phyloP scores from a whole-genome alignment of 2,329 filamentous ascomycete species.

The Ceratocystis alfenasii region DNA sequence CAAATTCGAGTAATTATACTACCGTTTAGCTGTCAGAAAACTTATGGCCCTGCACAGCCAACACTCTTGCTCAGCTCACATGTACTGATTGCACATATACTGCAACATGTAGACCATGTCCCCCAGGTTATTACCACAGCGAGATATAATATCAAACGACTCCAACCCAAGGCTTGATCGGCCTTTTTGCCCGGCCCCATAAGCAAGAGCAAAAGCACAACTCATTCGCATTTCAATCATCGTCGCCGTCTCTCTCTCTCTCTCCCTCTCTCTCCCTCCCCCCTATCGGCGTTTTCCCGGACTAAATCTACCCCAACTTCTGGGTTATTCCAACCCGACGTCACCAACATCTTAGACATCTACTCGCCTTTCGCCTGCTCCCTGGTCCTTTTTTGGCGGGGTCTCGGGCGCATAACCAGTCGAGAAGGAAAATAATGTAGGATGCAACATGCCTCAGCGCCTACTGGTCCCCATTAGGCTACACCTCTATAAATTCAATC shows the following conservation, averaged over 20 bases:
- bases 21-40: neutral
- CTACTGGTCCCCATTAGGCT: neutral
- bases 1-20: neutral
- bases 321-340: neutral
- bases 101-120: neutral
- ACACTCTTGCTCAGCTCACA: neutral
- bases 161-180: too few relatives aligned
- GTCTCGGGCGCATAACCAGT: neutral
- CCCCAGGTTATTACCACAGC: neutral
- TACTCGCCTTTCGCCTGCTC: neutral
- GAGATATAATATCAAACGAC: neutral
- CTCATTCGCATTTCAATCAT: too few relatives aligned
- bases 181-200: too few relatives aligned
- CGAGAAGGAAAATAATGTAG: neutral
- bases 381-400: neutral
- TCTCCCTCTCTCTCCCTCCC: neutral
- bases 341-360: neutral
- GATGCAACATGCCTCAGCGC: neutral
- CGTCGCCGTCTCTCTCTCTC: too few relatives aligned
- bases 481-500: neutral
- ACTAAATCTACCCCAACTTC: neutral
- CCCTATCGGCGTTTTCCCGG: neutral
- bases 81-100: neutral
- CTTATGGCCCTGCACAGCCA: slow-evolving; percentile 11
- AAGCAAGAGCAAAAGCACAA: too few relatives aligned